phyloP scores from a whole-genome alignment of 257 asterid species.

The Fraxinus quadrangulata region DNA sequence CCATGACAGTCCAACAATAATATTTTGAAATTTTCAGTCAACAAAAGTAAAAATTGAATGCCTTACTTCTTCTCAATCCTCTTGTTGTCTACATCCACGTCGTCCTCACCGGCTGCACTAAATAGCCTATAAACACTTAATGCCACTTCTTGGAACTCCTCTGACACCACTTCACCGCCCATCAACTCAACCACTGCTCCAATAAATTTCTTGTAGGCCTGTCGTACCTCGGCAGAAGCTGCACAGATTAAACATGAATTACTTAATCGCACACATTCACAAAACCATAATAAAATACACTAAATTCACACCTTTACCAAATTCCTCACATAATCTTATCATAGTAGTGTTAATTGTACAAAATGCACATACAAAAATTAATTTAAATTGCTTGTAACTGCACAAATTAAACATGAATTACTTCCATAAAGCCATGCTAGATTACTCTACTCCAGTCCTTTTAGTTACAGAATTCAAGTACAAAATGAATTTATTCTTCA shows the following conservation, averaged over 20 bases:
- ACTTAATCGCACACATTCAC: constrained; percentile 1
- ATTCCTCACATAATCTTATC: constrained; percentile 3
- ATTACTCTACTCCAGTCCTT: too few species aligned
- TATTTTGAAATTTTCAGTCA: constrained; percentile 2
- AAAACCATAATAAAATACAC: neutral
- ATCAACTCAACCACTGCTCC: constrained; percentile 72
- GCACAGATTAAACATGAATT: constrained; percentile 24
- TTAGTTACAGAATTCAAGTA: neutral
- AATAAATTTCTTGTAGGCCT: constrained; percentile 72
- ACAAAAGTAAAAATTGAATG: constrained; percentile 7
- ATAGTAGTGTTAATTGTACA: neutral
- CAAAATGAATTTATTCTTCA: neutral
- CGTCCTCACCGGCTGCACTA: constrained; percentile 40
- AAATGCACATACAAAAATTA: neutral
- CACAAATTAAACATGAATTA: neutral
- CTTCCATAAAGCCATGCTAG: neutral
- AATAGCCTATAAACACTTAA: constrained; percentile 61
- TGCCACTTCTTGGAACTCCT: constrained; percentile 91
- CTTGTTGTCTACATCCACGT: constrained; percentile 49
- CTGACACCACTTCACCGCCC: constrained; percentile 79
- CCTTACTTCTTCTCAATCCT: constrained; percentile 58
- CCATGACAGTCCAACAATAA: neutral
- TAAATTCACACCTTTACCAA: constrained; percentile 14
- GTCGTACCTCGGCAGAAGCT: constrained; percentile 77
- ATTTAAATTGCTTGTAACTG: neutral